A percentile compares a stretch with the other conserved stretches of the same genome.
Conservation (phyloP, 2,329 filamentous ascomycete genomes). For the Nannizzia gypsea region DNA sequence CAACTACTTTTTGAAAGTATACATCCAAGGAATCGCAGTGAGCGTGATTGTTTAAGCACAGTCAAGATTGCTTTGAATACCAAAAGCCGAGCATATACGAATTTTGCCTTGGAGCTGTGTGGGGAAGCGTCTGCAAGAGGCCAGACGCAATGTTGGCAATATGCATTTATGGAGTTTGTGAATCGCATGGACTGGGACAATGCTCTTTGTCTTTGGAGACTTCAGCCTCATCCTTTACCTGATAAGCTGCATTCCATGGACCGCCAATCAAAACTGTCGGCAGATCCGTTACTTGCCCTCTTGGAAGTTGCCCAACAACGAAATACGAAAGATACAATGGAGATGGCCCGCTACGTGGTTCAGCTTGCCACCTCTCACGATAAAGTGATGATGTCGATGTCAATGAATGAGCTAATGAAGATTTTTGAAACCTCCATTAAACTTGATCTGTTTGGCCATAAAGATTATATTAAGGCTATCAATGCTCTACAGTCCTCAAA, state of each 20-base stretch:
- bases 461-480: conserved; percentile 23
- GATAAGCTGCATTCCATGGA: background rate
- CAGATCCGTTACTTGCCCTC: conserved; percentile 18
- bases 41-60: conserved; percentile 35
- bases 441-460: background rate
- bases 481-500: conserved; percentile 21
- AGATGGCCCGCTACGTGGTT: conserved; percentile 20
- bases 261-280: conserved; percentile 12
- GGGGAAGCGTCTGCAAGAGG: conserved; percentile 26
- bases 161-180: conserved; percentile 23
- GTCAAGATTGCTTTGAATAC: conserved; percentile 33
- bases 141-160: conserved; percentile 19
- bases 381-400: conserved; percentile 18
- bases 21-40: conserved; percentile 24
- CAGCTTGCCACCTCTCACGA: conserved; percentile 19
- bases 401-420: conserved; percentile 23
- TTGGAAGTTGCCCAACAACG: background rate
- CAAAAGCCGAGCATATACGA: conserved; percentile 24
- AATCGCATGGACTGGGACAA: conserved; percentile 24
- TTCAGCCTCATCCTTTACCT: conserved; percentile 14
- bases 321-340: background rate
- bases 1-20: conserved; percentile 38
- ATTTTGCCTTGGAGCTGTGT: conserved; percentile 31
- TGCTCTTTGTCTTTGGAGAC: conserved; percentile 23
- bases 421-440: conserved; percentile 16